Conservation (phyloP, 2,329 filamentous ascomycete genomes). For the Aspergillus sojae region DNA sequence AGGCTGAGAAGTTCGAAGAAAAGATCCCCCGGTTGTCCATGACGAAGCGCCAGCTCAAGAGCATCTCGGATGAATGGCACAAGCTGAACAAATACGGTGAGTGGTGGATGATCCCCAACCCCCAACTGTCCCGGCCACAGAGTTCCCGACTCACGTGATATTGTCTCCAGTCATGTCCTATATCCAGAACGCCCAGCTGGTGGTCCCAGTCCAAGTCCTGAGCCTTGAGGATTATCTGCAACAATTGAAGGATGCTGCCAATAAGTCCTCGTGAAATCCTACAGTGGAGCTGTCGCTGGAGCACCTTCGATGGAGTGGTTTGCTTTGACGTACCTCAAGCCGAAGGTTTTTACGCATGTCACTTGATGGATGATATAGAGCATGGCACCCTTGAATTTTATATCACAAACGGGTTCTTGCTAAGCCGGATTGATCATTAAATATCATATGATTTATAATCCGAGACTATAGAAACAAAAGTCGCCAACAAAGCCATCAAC, state of each 20-base stretch:
- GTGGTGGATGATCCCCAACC: not conserved
- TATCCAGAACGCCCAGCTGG: constrained; percentile 1
- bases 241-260: not conserved
- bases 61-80: not conserved
- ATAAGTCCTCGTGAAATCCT: not conserved
- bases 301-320: too few species aligned
- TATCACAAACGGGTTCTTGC: too few species aligned
- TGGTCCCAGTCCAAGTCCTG: not conserved
- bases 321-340: too few species aligned
- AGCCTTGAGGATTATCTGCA: not conserved
- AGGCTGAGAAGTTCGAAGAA: not conserved
- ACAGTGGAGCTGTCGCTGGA: too few species aligned
- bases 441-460: too few species aligned
- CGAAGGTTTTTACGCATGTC: too few species aligned
- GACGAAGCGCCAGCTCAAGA: not conserved
- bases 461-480: too few species aligned
- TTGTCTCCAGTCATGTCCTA: not conserved
- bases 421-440: too few species aligned
- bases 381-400: too few species aligned
- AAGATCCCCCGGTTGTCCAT: not conserved
- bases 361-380: too few species aligned
- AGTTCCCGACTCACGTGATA: not conserved
- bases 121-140: too few species aligned
- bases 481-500: too few species aligned
- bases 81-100: constrained; percentile 2